Percentiles rank a stretch among this genome's conserved stretches.
These are phyloP conservation scores for Saccharum officinarum DNA, from an alignment of 176 grass and related monocot genomes.

Conservation along the genomic window DNA sequence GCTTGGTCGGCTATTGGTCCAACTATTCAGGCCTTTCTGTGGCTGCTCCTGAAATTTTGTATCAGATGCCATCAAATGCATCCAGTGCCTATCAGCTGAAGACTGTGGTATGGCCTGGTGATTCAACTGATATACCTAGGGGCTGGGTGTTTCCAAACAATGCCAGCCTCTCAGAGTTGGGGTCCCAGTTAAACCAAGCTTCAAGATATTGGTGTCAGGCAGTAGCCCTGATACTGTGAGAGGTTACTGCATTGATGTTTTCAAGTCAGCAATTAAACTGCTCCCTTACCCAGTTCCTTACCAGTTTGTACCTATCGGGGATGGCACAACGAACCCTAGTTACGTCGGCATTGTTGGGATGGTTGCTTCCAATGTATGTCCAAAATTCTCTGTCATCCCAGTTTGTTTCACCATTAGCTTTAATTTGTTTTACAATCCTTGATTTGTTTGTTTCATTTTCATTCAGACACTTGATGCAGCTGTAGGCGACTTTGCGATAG, in stretches of 20 bases:
- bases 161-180: slow-evolving; percentile 73
- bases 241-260: slow-evolving; percentile 76
- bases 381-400: slow-evolving; percentile 14
- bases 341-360: slow-evolving; percentile 57
- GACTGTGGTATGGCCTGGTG: slow-evolving; percentile 66
- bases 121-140: slow-evolving; percentile 35
- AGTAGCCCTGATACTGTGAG: slow-evolving; percentile 43
- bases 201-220: slow-evolving; percentile 66
- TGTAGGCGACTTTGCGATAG: slow-evolving; percentile 82
- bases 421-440: slow-evolving; percentile 1
- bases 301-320: slow-evolving; percentile 60
- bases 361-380: slow-evolving; percentile 64
- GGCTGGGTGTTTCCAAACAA: slow-evolving; percentile 86
- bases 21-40: slow-evolving; percentile 75
- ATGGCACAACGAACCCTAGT: slow-evolving; percentile 62
- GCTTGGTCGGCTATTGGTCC: slow-evolving; percentile 75
- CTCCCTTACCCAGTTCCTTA: slow-evolving; percentile 77
- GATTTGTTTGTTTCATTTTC: slow-evolving; percentile 5
- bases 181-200: slow-evolving; percentile 70
- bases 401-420: slow-evolving; percentile 31
- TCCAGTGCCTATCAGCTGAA: slow-evolving; percentile 45
- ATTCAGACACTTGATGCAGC: slow-evolving; percentile 68
- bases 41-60: slow-evolving; percentile 64
- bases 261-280: slow-evolving; percentile 69
- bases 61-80: slow-evolving; percentile 52